Percentiles rank a stretch among this genome's conserved stretches.
These are phyloP conservation scores for Mycena chlorophos DNA, from an alignment of 768 basidiomycete species.

Conservation along the genomic window DNA sequence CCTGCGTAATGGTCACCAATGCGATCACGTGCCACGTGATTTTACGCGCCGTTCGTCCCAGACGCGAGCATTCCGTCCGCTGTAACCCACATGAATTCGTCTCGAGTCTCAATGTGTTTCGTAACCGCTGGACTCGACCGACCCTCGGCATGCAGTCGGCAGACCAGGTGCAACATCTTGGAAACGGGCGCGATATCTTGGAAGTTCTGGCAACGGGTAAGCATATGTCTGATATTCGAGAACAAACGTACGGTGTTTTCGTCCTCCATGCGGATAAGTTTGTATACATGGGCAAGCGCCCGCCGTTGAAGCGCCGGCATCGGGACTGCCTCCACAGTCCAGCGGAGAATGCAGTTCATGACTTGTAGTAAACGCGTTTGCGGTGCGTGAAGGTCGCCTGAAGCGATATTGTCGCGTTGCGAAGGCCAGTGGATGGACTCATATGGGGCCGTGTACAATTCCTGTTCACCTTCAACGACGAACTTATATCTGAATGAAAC, in stretches of 20 bases:
- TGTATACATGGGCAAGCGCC: constrained; percentile 67
- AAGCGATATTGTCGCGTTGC: constrained; percentile 80
- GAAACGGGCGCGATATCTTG: constrained; percentile 90
- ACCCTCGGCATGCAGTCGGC: constrained; percentile 74
- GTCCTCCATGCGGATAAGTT: constrained; percentile 82
- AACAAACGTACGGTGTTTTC: constrained; percentile 70
- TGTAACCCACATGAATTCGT: constrained; percentile 93
- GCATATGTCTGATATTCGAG: neutral
- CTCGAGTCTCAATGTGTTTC: constrained; percentile 69
- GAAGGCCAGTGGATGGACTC: constrained; percentile 84
- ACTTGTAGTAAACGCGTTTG: constrained; percentile 71
- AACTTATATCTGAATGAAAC: constrained; percentile 5
- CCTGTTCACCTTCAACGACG: constrained; percentile 41
- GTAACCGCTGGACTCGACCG: constrained; percentile 73
- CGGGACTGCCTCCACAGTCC: constrained; percentile 63
- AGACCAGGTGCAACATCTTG: constrained; percentile 93
- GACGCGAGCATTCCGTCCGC: constrained; percentile 90
- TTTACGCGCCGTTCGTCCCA: constrained; percentile 95
- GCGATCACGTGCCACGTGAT: no score
- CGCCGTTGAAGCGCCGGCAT: constrained; percentile 66
- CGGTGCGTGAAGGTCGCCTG: constrained; percentile 80
- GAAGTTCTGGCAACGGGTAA: constrained; percentile 52
- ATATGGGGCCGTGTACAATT: constrained; percentile 82
- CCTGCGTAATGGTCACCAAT: no score
- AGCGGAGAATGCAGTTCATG: constrained; percentile 58